These are phyloP conservation scores for Ceratobasidium sp. DNA, from an alignment of 1,284 basidiomycete genomes.

Conservation along the genomic window DNA sequence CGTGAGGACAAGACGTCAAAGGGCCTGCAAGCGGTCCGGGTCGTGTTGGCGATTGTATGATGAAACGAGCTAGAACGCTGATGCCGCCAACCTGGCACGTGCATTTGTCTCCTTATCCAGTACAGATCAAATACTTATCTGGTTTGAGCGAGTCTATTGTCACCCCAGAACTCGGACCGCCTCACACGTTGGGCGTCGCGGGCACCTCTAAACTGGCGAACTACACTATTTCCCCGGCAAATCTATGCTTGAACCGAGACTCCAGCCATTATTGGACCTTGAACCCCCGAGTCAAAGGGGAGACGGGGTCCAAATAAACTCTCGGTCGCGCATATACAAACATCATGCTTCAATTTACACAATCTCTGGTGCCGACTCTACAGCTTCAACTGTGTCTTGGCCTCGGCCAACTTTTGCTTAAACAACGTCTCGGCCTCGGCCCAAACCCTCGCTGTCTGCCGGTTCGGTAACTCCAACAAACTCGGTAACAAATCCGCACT, in stretches of 20 bases:
- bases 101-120: constrained; percentile 41
- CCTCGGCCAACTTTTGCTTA: constrained; percentile 74
- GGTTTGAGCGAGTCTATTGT: neutral
- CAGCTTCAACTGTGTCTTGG: constrained; percentile 61
- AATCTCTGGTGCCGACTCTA: neutral
- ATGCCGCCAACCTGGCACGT: constrained; percentile 25
- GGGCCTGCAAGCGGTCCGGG: constrained; percentile 27
- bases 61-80: constrained; percentile 43
- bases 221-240: neutral
- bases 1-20: neutral
- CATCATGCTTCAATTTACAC: neutral
- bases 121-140: constrained; percentile 28
- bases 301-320: neutral
- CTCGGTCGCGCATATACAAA: neutral
- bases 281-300: no score
- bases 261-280: no score
- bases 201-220: no score
- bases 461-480: constrained; percentile 78
- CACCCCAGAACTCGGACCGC: neutral
- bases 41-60: constrained; percentile 41
- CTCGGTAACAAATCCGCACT: constrained; percentile 90
- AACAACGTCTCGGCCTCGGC: constrained; percentile 89
- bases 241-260: neutral
- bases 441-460: constrained; percentile 83
- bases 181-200: no score